These are phyloP conservation scores for Colletotrichum brevisporum DNA, from an alignment of 2,329 filamentous ascomycete genomes.

Conservation along the genomic window DNA sequence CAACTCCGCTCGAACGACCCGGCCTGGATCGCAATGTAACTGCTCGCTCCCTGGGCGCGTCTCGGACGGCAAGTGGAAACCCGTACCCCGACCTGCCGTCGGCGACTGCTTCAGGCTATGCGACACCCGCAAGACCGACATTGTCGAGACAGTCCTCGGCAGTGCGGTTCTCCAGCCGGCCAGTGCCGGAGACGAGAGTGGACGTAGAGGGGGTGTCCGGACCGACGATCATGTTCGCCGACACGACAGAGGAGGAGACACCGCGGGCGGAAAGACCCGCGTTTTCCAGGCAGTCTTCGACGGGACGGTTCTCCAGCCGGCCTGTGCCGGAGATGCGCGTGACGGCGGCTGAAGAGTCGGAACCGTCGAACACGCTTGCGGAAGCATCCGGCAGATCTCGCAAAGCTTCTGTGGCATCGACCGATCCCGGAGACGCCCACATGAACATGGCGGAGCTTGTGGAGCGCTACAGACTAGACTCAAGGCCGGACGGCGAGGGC, in stretches of 20 bases:
- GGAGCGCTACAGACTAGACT: conserved; percentile 54
- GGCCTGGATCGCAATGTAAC: conserved; percentile 32
- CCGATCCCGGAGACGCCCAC: conserved; percentile 52
- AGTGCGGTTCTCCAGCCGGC: conserved; percentile 78
- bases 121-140: conserved; percentile 57
- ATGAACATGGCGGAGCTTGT: conserved; percentile 62
- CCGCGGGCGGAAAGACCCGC: conserved; percentile 53
- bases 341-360: conserved; percentile 65
- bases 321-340: conserved; percentile 73
- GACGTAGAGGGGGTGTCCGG: conserved; percentile 75
- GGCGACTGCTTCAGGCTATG: conserved; percentile 23
- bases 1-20: conserved; percentile 33
- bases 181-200: conserved; percentile 79
- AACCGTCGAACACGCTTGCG: conserved; percentile 76
- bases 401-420: conserved; percentile 53
- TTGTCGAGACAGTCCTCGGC: conserved; percentile 67
- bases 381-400: conserved; percentile 57
- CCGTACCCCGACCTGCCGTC: conserved; percentile 17
- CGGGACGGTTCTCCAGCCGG: conserved; percentile 73
- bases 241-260: conserved; percentile 51
- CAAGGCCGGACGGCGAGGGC: conserved; percentile 41
- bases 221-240: conserved; percentile 82
- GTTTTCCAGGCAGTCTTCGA: conserved; percentile 61
- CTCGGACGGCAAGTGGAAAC: conserved; percentile 32
- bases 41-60: conserved; percentile 36